phyloP scores from a whole-genome alignment of 1,139 yeast species.

The Magnusiomyces paraingens region DNA sequence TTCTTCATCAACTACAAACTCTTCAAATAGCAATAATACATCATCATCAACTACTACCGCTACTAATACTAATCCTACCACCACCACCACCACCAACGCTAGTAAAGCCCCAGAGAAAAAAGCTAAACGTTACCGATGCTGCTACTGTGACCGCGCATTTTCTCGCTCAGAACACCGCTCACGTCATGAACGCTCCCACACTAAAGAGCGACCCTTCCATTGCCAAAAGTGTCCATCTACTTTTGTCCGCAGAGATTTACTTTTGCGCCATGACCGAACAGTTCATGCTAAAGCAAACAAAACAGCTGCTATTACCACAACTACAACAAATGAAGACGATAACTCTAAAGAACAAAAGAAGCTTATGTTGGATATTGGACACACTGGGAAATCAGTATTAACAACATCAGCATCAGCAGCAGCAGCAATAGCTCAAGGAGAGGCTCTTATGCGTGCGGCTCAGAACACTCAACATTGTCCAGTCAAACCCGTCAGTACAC shows the following conservation, averaged over 20 bases:
- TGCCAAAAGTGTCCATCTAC: slow-evolving; percentile 65
- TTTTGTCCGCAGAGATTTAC: slow-evolving; percentile 68
- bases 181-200: slow-evolving; percentile 78
- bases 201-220: slow-evolving; percentile 76
- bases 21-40: too few relatives aligned
- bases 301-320: background rate
- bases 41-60: background rate
- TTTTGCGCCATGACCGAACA: slow-evolving; percentile 71
- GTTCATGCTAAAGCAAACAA: slow-evolving; percentile 45
- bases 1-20: too few relatives aligned
- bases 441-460: background rate
- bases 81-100: background rate
- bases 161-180: slow-evolving; percentile 77
- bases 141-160: slow-evolving; percentile 74
- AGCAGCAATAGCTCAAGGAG: slow-evolving; percentile 9
- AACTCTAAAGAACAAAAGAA: too few relatives aligned
- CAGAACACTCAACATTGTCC: background rate
- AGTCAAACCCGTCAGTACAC: too few relatives aligned
- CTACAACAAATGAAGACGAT: too few relatives aligned
- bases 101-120: slow-evolving; percentile 4
- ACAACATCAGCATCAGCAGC: too few relatives aligned
- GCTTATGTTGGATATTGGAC: too few relatives aligned
- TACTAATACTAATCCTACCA: background rate
- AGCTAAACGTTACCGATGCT: slow-evolving; percentile 50
- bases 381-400: too few relatives aligned